Conservation (phyloP, 768 basidiomycete genomes). For the Tulasnella calospora region DNA sequence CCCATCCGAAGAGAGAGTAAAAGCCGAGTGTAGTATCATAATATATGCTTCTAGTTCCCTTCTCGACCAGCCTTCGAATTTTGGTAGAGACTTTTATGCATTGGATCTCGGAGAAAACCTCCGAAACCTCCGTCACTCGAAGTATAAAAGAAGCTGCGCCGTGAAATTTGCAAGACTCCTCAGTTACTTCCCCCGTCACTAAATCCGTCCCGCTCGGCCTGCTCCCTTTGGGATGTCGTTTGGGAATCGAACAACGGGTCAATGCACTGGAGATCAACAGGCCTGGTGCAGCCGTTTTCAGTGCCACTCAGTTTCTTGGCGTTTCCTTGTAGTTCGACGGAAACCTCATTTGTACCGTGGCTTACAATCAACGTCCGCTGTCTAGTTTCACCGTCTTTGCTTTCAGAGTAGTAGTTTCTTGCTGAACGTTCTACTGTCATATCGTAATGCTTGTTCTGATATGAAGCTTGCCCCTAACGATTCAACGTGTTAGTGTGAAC, state of each 20-base stretch:
- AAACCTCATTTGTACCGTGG: constrained; percentile 8
- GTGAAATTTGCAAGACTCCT: background rate
- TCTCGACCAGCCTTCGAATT: background rate
- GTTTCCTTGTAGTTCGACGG: background rate
- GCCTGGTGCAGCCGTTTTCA: background rate
- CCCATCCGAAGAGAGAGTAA: constrained; percentile 27
- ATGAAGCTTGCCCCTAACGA: no score
- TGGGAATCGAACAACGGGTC: constrained; percentile 11
- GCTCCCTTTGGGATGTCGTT: constrained; percentile 9
- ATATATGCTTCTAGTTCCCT: background rate
- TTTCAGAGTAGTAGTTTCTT: background rate
- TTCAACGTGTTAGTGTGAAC: no score
- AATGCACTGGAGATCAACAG: background rate
- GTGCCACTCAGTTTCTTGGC: constrained; percentile 7
- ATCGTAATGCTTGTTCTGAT: no score
- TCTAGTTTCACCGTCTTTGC: background rate
- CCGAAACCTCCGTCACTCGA: background rate
- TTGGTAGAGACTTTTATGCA: background rate
- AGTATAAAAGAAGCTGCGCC: background rate
- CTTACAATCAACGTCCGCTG: background rate
- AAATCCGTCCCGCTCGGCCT: constrained; percentile 5
- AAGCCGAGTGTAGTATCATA: background rate
- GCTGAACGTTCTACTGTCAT: background rate
- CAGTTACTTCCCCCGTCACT: constrained; percentile 7
- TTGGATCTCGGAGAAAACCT: background rate